Conservation (phyloP, 768 basidiomycete species). For the Lepiota venenata region DNA sequence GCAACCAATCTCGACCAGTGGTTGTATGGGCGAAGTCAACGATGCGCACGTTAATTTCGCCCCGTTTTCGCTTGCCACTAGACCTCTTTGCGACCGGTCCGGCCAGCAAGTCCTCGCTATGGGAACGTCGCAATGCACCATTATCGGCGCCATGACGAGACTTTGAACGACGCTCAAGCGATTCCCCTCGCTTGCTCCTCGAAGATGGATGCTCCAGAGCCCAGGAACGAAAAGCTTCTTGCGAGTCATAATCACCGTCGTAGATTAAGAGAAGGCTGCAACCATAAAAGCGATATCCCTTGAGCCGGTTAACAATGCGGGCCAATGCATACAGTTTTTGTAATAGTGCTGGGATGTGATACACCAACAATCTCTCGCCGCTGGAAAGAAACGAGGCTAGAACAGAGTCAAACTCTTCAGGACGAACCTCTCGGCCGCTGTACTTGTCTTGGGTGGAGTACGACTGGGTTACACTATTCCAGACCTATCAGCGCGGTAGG, state of each 20-base stretch:
- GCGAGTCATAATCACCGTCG: constrained; percentile 89
- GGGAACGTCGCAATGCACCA: constrained; percentile 61
- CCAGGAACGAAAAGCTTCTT: constrained; percentile 66
- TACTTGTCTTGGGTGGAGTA: constrained; percentile 97
- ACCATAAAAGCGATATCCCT: constrained; percentile 98
- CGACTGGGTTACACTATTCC: constrained; percentile 80
- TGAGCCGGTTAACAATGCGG: constrained; percentile 81
- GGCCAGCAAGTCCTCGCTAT: constrained; percentile 75
- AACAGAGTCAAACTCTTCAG: constrained; percentile 80
- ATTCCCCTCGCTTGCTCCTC: constrained; percentile 74
- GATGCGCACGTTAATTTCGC: constrained; percentile 92
- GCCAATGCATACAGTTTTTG: constrained; percentile 94
- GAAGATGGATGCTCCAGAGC: constrained; percentile 64
- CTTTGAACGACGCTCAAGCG: constrained; percentile 59
- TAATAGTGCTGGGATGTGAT: constrained; percentile 90
- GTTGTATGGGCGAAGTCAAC: constrained; percentile 99
- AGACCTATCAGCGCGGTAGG: constrained; percentile 60
- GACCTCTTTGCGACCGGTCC: constrained; percentile 65
- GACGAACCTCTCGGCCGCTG: constrained; percentile 84
- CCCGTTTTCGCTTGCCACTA: constrained; percentile 68
- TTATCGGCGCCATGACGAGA: constrained; percentile 40
- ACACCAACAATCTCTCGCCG: constrained; percentile 77
- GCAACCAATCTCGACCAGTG: constrained; percentile 88
- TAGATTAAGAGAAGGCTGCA: constrained; percentile 96
- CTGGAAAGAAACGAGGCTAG: constrained; percentile 83